Evolutionary conservation across 2,329 filamentous ascomycete species (phyloP).

Genomic region (Tolypocladium cylindrosporum): DNA sequence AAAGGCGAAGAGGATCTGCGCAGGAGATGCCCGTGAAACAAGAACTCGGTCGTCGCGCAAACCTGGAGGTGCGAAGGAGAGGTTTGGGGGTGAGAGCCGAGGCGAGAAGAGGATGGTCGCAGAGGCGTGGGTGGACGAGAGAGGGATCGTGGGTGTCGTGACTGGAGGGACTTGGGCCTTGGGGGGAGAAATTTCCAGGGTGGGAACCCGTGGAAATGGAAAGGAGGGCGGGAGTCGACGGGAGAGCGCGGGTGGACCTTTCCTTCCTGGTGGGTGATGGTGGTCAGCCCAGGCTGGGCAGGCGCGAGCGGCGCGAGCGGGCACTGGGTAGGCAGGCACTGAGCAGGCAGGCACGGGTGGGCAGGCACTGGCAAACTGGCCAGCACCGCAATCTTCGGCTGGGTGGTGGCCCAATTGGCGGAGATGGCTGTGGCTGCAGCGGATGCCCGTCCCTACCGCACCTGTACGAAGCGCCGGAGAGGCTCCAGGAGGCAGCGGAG

Average conservation of each 20-base stretch:
- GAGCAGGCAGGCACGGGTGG: too few species aligned
- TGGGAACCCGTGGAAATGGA: constrained; percentile 9
- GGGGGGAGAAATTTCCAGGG: constrained; percentile 10
- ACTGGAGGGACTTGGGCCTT: not conserved
- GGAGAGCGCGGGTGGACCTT: constrained; percentile 1
- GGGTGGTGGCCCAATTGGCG: not conserved
- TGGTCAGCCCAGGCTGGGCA: not conserved
- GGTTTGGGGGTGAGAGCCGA: constrained; percentile 4
- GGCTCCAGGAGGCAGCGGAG: too few species aligned
- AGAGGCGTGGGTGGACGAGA: constrained; percentile 6
- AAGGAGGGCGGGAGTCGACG: constrained; percentile 6
- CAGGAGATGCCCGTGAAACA: not conserved
- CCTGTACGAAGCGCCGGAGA: not conserved
- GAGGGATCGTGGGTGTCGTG: constrained; percentile 4
- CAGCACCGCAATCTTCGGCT: not conserved
- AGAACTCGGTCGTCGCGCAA: not conserved
- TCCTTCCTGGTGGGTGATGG: not conserved
- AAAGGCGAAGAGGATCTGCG: not conserved
- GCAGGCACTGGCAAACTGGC: too few species aligned
- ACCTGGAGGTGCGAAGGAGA: constrained; percentile 4
- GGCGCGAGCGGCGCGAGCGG: not conserved
- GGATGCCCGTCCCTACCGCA: not conserved
- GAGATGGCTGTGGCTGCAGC: not conserved
- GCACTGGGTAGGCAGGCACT: too few species aligned
- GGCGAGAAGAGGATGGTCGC: constrained; percentile 1